Evolutionary conservation across 2,329 filamentous ascomycete genomes (phyloP).

Genomic region (Cladosporium halotolerans): DNA sequence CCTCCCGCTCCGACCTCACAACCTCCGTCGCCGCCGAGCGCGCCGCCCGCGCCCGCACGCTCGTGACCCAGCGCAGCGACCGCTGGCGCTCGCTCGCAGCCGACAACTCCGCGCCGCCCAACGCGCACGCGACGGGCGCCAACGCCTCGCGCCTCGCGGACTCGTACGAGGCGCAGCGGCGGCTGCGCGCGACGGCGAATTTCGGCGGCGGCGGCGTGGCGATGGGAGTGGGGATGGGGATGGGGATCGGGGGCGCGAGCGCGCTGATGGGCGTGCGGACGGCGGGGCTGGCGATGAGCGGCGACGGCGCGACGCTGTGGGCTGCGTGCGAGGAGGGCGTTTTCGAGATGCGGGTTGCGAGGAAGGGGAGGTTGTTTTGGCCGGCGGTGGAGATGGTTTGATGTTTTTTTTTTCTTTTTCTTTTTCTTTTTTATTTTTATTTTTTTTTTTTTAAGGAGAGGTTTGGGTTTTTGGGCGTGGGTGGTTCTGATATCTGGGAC

Average conservation of each 20-base stretch:
- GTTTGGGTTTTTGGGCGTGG: too few relatives aligned
- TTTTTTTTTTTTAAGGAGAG: too few relatives aligned
- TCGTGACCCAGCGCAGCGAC: constrained; percentile 18
- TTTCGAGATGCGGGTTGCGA: constrained; percentile 65
- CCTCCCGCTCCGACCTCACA: constrained; percentile 11
- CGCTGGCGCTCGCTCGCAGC: constrained; percentile 17
- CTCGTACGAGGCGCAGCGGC: constrained; percentile 21
- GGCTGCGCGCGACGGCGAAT: constrained; percentile 2
- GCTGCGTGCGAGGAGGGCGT: constrained; percentile 61
- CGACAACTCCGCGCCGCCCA: constrained; percentile 5
- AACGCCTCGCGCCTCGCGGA: constrained; percentile 14
- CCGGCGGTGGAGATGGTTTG: constrained; percentile 5
- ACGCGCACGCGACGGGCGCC: constrained; percentile 10
- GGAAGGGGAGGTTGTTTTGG: constrained; percentile 34
- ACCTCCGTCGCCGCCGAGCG: constrained; percentile 15
- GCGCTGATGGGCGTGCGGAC: constrained; percentile 36
- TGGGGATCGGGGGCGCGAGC: constrained; percentile 1
- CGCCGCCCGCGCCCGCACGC: constrained; percentile 14
- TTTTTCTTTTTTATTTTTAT: too few relatives aligned
- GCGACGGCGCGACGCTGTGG: constrained; percentile 42
- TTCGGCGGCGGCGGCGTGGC: too few relatives aligned
- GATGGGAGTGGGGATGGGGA: constrained; percentile 8
- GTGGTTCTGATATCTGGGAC: too few relatives aligned
- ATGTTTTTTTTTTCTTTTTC: not conserved
- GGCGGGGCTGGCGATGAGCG: constrained; percentile 44